phyloP scores from a whole-genome alignment of 2,329 filamentous ascomycete genomes.

The Trichothecium sympodiale region DNA sequence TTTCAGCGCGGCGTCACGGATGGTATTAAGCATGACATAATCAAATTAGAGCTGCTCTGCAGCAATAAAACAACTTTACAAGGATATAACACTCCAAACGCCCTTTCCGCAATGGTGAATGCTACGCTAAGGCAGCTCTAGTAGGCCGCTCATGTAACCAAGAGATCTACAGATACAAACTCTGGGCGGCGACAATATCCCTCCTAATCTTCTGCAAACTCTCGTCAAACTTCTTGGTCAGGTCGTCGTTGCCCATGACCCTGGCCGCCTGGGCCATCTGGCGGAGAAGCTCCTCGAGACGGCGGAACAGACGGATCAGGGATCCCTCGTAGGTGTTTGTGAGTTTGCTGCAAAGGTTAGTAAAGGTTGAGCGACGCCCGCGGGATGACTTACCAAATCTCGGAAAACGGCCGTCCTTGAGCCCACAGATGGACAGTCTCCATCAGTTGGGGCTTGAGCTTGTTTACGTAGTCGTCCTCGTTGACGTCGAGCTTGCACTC shows the following conservation, averaged over 20 bases:
- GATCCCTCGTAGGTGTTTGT: slow-evolving; percentile 97
- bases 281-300: slow-evolving; percentile 83
- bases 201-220: slow-evolving; percentile 76
- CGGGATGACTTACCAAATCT: slow-evolving; percentile 70
- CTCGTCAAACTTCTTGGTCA: slow-evolving; percentile 84
- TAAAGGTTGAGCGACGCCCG: background rate
- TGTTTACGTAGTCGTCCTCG: slow-evolving; percentile 84
- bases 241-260: slow-evolving; percentile 94
- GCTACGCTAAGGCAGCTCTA: background rate
- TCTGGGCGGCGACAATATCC: slow-evolving; percentile 92
- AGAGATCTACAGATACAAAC: slow-evolving; percentile 62
- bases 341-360: slow-evolving; percentile 66
- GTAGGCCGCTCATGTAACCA: background rate
- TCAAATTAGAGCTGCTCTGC: no score
- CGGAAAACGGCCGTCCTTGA: slow-evolving; percentile 76
- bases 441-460: slow-evolving; percentile 93
- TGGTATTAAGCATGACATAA: background rate
- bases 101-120: background rate
- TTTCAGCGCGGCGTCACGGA: background rate
- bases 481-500: slow-evolving; percentile 93
- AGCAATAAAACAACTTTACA: no score
- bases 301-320: slow-evolving; percentile 88
- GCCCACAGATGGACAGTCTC: slow-evolving; percentile 91
- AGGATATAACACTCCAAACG: no score
- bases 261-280: slow-evolving; percentile 95